Evolutionary conservation across 2,329 filamentous ascomycete species (phyloP), one percentile per base, ranked within the genome.

Genomic region (Cercospora zeae-maydis): DNA sequence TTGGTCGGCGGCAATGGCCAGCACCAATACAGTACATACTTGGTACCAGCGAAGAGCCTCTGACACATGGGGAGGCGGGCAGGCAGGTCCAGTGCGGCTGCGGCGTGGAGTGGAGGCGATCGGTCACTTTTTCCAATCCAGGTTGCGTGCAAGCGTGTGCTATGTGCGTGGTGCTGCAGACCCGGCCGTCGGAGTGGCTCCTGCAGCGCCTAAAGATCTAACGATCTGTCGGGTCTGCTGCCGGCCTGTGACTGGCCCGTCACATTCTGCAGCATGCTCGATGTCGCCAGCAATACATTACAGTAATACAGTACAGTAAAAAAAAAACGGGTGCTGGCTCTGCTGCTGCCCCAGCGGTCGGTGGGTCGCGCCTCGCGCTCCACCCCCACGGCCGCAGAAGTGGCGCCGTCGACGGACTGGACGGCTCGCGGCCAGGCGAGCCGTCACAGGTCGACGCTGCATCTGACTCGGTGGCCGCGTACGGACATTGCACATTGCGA

Each of bases 211-310:
- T 45, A 52, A 49, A 37, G 49, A 52, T 37, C 42, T 47, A 47
- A 24, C 42, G 19, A 27, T 49, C 42, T 37, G 24, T 52, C 13
- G 61, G 57, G 61, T 63, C 56, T 55, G 55, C 56, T n/a, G 11
- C 45, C 27, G n/a, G 10, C 47, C 56, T 63, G 55, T 63, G 61
- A 51, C 52, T 63, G 61, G 61, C 24, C 21, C 39, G 49, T 34
- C 39, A 58, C 36, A 58, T 55, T 55, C 36, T 58, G 14, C 37
- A n/a, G 37, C 39, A 47, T 47, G n/a, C 24, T 58, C 39, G 56
- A 58, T 49, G 56, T 36, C 56, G 37, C 24, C 27, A 21, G 54
- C 55, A 14, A n/a, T n/a, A n/a, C n/a, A n/a, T n/a, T n/a, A n/a
- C n/a, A n/a, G n/a, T n/a, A n/a, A n/a, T n/a, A n/a, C n/a, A n/a